Base-by-base conservation (phyloP, 2,329 filamentous ascomycete genomes). In the Diaporthe nobilis region DNA sequence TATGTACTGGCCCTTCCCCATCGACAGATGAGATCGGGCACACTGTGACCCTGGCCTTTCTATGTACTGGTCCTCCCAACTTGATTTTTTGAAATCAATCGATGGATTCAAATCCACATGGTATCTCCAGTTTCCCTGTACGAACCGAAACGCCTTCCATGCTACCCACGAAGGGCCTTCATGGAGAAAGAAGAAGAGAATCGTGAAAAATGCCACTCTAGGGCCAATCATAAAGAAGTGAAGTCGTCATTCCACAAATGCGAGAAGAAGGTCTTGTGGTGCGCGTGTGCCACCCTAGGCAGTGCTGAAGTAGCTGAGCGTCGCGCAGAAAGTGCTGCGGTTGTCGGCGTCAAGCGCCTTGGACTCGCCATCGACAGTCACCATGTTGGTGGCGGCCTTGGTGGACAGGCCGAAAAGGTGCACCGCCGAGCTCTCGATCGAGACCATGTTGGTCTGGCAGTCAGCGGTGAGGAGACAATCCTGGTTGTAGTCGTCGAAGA, bases 401-500 rank as follows among this genome's bases (percentile, higher is more conserved):
- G 94, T 96, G 85, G 89, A 94, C 73, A 96, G 84, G 10, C 90
- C 94, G 78, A 90, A 94, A 51, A 96, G 83, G 78, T 91, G 86
- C 53, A 95, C 87, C 28, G 83, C 82, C 71, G 87, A 94, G 81
- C 90, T 89, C 83, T 95, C 92, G 49, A 96, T 86, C 79, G 91
- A 91, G 63, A 96, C 88, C 86, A 97, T 95, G 85, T 95, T 93
- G 75, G 92, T 88, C 84, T 96, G 94, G 86, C 94, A 97, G 78
- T 89, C 90, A 82, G 94, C 89, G 13, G 88, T 88, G 51, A 85
- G 83, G 22, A 96, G 88, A 80, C 94, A 97, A 25, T 88, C 87
- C 84, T 95, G 93, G 51, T 85, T 86, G 85, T 96, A 96, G 87
- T 95, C 95, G 83, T 96, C 90, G 81, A 95, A 96, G 90, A 96